phyloP scores from a whole-genome alignment of 1,284 basidiomycete species.

The Tranzscheliella williamsii region DNA sequence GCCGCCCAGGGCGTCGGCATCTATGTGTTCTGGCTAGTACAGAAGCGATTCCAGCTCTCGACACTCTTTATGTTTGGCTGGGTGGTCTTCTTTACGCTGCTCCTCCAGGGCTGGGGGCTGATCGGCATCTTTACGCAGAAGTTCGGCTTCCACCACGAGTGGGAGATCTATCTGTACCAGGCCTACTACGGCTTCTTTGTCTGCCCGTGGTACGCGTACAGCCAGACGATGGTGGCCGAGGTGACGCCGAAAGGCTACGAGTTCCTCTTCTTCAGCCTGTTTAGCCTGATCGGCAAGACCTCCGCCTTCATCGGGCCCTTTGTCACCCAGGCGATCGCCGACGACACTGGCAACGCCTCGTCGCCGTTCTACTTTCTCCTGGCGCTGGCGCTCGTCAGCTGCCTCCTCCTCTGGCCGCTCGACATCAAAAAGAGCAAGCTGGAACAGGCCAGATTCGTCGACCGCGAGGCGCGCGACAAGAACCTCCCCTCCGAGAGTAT shows the following conservation, averaged over 20 bases:
- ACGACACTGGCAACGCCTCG: constrained; percentile 72
- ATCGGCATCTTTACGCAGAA: constrained; percentile 78
- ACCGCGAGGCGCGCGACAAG: constrained; percentile 20
- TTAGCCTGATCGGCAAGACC: constrained; percentile 68
- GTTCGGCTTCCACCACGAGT: constrained; percentile 65
- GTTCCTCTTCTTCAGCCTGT: constrained; percentile 76
- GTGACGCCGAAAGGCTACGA: constrained; percentile 69
- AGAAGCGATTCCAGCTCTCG: constrained; percentile 73
- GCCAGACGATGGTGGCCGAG: constrained; percentile 83
- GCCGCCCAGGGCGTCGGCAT: constrained; percentile 73
- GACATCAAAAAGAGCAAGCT: constrained; percentile 68
- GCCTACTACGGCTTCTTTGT: constrained; percentile 66
- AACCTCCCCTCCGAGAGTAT: constrained; percentile 1
- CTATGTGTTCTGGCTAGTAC: constrained; percentile 73
- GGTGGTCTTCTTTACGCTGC: constrained; percentile 74
- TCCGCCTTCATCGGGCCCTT: constrained; percentile 74
- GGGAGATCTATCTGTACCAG: constrained; percentile 8
- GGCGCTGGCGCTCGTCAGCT: constrained; percentile 69
- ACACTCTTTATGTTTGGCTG: constrained; percentile 70
- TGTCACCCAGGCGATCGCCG: constrained; percentile 66
- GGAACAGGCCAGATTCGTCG: constrained; percentile 65
- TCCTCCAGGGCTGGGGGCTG: constrained; percentile 84
- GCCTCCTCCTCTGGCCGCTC: constrained; percentile 75
- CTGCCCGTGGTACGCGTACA: constrained; percentile 82
- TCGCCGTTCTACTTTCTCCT: constrained; percentile 82